These are phyloP conservation scores for Phytophthora pinifolia DNA, from an alignment of 352 stramenopile genomes.

Conservation along the genomic window DNA sequence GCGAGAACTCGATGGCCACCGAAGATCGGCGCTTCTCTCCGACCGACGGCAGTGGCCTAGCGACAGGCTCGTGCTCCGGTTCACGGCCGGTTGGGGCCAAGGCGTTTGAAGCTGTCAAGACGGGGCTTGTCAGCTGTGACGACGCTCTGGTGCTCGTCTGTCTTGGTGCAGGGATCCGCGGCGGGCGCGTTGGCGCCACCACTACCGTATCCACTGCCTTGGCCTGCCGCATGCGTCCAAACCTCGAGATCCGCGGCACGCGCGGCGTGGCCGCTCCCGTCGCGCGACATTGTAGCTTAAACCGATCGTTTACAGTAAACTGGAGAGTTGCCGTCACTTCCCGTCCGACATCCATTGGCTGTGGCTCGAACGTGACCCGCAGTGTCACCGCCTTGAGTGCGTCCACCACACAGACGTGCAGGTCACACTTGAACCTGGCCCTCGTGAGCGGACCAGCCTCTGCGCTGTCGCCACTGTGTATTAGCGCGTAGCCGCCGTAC, in stretches of 20 bases:
- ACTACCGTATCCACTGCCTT: conserved; percentile 5
- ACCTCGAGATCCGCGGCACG: conserved; percentile 25
- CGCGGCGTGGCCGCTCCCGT: conserved; percentile 30
- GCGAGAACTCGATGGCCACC: conserved; percentile 46
- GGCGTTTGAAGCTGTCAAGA: conserved; percentile 10
- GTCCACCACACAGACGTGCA: conserved; percentile 72
- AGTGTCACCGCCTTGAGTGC: conserved; percentile 53
- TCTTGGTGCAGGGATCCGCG: conserved; percentile 7
- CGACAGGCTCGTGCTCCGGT: conserved; percentile 19
- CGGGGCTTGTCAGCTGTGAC: conserved; percentile 4
- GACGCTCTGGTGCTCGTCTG: not conserved
- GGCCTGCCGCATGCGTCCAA: conserved; percentile 17
- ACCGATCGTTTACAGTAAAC: conserved; percentile 68
- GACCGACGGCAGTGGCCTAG: conserved; percentile 11
- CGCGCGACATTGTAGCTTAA: conserved; percentile 52
- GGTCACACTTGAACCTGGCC: conserved; percentile 65
- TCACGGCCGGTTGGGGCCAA: conserved; percentile 11
- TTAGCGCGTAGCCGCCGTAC: conserved; percentile 62
- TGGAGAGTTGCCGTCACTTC: conserved; percentile 46
- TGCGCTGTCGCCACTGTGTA: conserved; percentile 9
- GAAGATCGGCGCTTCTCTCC: conserved; percentile 39
- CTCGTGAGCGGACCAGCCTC: conserved; percentile 20
- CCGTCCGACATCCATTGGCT: conserved; percentile 36
- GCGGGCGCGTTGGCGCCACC: conserved; percentile 2
- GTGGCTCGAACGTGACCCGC: conserved; percentile 65